Conservation (phyloP, 2,329 filamentous ascomycete species). For the Ceratocystis lukuohia region DNA sequence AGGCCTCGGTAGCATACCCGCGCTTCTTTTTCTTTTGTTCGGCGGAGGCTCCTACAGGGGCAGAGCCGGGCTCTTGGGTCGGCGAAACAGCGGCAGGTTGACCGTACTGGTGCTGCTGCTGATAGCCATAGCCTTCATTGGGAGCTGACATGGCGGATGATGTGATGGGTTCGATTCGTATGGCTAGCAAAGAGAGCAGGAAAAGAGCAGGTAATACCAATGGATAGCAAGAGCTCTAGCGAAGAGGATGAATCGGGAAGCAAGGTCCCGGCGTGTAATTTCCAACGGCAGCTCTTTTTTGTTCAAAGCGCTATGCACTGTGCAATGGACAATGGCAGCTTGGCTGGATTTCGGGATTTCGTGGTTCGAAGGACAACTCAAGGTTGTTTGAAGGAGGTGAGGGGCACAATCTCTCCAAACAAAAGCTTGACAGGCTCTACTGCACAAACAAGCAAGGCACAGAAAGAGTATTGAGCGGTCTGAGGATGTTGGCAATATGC, state of each 20-base stretch:
- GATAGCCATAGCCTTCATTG: constrained; percentile 40
- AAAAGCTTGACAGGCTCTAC: constrained; percentile 6
- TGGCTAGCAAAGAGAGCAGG: constrained; percentile 21
- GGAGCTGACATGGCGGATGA: constrained; percentile 40
- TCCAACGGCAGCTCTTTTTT: neutral
- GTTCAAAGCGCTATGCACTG: neutral
- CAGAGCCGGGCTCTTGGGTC: constrained; percentile 23
- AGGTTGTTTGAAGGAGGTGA: neutral
- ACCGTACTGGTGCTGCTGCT: constrained; percentile 33
- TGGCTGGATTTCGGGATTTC: neutral
- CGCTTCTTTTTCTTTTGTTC: constrained; percentile 74
- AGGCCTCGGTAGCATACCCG: constrained; percentile 86
- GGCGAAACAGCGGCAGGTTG: constrained; percentile 27
- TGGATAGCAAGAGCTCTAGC: constrained; percentile 7
- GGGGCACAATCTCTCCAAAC: constrained; percentile 8
- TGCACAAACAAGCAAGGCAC: neutral
- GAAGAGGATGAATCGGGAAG: neutral
- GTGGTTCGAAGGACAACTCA: neutral
- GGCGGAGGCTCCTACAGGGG: constrained; percentile 20
- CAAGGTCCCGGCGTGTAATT: constrained; percentile 7
- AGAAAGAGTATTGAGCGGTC: neutral
- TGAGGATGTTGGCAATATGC: constrained; percentile 1
- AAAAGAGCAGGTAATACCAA: constrained; percentile 21
- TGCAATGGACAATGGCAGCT: neutral
- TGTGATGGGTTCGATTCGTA: neutral